phyloP scores from a whole-genome alignment of 805 yeast genomes.

The Torulaspora delbrueckii region DNA sequence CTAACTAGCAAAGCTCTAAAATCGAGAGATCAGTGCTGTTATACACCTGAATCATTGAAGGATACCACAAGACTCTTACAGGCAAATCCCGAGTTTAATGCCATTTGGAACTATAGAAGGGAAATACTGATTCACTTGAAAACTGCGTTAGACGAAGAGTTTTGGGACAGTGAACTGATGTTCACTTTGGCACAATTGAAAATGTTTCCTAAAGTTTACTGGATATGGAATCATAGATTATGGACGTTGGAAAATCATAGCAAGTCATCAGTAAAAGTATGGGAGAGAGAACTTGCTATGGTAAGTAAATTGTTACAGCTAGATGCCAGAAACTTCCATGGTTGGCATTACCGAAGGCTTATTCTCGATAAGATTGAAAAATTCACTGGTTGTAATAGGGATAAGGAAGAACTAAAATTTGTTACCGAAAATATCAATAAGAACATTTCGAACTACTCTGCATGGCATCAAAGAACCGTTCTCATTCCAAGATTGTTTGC shows the following conservation, averaged over 20 bases:
- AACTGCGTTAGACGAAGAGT: slow-evolving; percentile 24
- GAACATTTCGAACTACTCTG: slow-evolving; percentile 89
- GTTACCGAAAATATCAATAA: slow-evolving; percentile 74
- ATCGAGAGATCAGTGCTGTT: slow-evolving; percentile 29
- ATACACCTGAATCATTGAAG: slow-evolving; percentile 41
- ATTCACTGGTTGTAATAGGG: slow-evolving; percentile 28
- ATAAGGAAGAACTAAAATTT: slow-evolving; percentile 60
- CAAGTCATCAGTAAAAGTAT: slow-evolving; percentile 41
- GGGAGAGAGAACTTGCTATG: slow-evolving; percentile 66
- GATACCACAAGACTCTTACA: slow-evolving; percentile 54
- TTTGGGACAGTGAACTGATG: slow-evolving; percentile 51
- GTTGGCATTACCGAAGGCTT: slow-evolving; percentile 88
- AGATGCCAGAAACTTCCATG: slow-evolving; percentile 88
- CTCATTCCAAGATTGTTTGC: slow-evolving; percentile 52
- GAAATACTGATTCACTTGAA: slow-evolving; percentile 47
- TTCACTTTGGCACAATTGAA: slow-evolving; percentile 57
- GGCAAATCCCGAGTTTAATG: slow-evolving; percentile 80
- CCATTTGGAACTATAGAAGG: slow-evolving; percentile 85
- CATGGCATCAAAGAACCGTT: slow-evolving; percentile 87
- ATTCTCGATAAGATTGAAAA: slow-evolving; percentile 43
- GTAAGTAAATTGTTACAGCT: slow-evolving; percentile 61
- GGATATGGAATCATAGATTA: slow-evolving; percentile 92
- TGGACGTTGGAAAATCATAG: slow-evolving; percentile 67
- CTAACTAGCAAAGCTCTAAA: slow-evolving; percentile 44
- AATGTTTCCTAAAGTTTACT: slow-evolving; percentile 80